Evolutionary conservation across 768 basidiomycete genomes (phyloP), one percentile per base, ranked within the genome.

Genomic region (Tulasnella sp.): DNA sequence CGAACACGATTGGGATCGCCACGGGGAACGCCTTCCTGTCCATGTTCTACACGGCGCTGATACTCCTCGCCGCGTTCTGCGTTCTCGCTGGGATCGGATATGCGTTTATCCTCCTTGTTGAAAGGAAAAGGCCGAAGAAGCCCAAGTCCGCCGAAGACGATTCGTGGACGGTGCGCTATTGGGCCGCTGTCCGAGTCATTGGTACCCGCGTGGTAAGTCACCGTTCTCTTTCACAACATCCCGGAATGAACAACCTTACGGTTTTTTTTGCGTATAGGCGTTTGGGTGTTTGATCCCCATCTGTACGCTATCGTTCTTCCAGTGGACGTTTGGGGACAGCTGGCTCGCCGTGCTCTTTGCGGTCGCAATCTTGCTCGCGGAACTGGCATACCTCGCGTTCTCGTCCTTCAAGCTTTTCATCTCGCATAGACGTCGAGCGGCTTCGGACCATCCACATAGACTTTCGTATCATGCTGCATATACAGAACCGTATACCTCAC

Each of bases 1-100:
- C 80, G 60, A 90, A 84, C 64, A 77, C 79, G 12, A 68, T 87
- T 23, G 78, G 81, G 53, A 84, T 97, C 58, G 81, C 85, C 8
- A 84, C 83, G 0, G 84, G 84, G 54, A 93, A 96, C 69, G 84
- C 84, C 6, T 96, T 89, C 71, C 85, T 87, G 77, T 92, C 89
- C 4, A 71, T 82, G n/a, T 93, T 96, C 68, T 70, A 93, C 41
- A 72, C 78, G 45, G 73, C 74, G 8, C 75, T 97, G 63, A 79
- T 88, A 52, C 65, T 86, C 34, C 69, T 83, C 57, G 31, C 8
- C 7, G 17, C 27, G 6, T 14, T 17, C 6, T n/a, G 27, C 17
- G 83, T 79, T 14, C 77, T 88, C 60, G 69, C 77, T 14, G 41
- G 78, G 12, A 76, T 67, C 0, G 61, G 78, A 4, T 48, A 73